Conservation (phyloP, 2,329 filamentous ascomycete genomes). For the Epichloe coenophiala region DNA sequence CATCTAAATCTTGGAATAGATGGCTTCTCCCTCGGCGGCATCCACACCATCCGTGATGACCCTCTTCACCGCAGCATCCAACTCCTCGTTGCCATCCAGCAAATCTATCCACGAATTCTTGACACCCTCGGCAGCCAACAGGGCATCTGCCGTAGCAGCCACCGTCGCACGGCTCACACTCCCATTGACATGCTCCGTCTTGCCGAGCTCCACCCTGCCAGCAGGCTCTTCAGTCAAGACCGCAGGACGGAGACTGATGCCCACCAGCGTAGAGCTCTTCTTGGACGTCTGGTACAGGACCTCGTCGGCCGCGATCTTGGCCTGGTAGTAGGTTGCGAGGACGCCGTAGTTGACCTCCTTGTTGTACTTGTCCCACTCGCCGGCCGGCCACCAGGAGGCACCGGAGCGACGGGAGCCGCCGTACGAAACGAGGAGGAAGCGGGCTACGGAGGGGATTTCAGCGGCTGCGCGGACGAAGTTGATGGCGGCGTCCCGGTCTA, state of each 20-base stretch:
- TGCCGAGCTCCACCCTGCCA: constrained; percentile 33
- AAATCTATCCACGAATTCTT: constrained; percentile 42
- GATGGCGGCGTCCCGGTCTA: constrained; percentile 51
- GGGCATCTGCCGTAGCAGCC: constrained; percentile 40
- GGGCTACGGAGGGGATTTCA: constrained; percentile 36
- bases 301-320: constrained; percentile 48
- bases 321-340: constrained; percentile 42
- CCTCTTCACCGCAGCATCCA: constrained; percentile 32
- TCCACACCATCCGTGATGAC: constrained; percentile 37
- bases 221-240: constrained; percentile 34
- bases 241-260: constrained; percentile 41
- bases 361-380: constrained; percentile 33
- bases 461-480: constrained; percentile 48
- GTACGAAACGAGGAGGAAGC: constrained; percentile 54
- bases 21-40: constrained; percentile 37
- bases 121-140: constrained; percentile 35
- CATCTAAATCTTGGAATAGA: constrained; percentile 12
- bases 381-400: constrained; percentile 43
- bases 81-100: constrained; percentile 37
- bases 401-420: constrained; percentile 35
- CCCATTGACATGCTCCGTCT: constrained; percentile 26
- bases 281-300: constrained; percentile 35
- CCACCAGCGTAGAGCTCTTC: constrained; percentile 28
- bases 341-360: constrained; percentile 23
- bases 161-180: constrained; percentile 43